Evolutionary conservation across 2,329 filamentous ascomycete genomes (phyloP), one percentile per base, ranked within the genome.

Genomic region (Epicoccum sorghinum): DNA sequence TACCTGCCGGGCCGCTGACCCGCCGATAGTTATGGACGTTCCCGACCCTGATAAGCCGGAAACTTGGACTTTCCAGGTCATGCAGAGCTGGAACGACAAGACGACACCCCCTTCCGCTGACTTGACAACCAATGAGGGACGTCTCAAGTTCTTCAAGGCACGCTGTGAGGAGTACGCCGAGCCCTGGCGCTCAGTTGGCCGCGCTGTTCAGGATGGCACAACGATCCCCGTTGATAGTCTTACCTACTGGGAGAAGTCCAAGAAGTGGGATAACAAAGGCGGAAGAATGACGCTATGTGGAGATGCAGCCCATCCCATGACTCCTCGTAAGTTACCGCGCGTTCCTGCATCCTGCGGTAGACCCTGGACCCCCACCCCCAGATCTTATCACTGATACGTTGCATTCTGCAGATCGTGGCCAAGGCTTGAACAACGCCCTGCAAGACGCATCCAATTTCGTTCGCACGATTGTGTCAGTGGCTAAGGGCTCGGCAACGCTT

Each of bases 231-330:
- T 69, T 33, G 71, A 71, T 46, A 47, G 58, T 40, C 60, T 72
- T 30, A 67, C 66, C 7, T 68, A 68, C 56, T 75, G 72, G 69
- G 66, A 62, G 22, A 58, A 58, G 29, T 64, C 67, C 1, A 44
- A 55, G 38, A 54, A 53, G 38, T 76, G 73, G 73, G 66, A 72
- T 39, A 74, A 68, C 42, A 57, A 57, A 27, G 51, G 57, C 12
- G 72, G 72, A 25, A 64, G 55, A 39, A 65, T 74, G 53, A 74
- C 72, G 22, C 62, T 76, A 18, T 66, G 65, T 35, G 72, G 73
- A 14, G 73, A 75, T 59, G 70, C 73, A 6, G 73, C 73, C 22
- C 73, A 76, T 58, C 68, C 72, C 22, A 76, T 77, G 74, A 72
- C 71, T 24, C 65, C 64, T n/a, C 66, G 60, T 63, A 54, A 47